Evolutionary conservation across 2,329 filamentous ascomycete species (phyloP).

Genomic region (Penicillium sp.): DNA sequence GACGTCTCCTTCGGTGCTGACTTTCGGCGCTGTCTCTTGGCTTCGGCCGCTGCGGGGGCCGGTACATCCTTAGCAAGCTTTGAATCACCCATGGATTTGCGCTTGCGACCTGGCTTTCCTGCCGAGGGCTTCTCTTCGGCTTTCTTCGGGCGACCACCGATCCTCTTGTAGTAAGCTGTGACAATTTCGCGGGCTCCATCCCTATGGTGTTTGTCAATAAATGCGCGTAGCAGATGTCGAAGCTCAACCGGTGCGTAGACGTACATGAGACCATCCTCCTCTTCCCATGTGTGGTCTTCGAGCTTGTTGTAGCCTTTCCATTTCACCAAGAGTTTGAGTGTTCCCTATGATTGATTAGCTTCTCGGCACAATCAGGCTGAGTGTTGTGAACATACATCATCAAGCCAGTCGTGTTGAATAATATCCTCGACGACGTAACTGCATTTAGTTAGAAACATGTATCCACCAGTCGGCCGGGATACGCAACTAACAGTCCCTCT

Average conservation of each 20-base stretch:
- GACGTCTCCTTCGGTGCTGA: conserved; percentile 24
- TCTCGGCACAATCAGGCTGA: background rate
- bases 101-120: conserved; percentile 28
- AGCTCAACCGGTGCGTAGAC: conserved; percentile 7
- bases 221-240: background rate
- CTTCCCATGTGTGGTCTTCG: conserved; percentile 48
- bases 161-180: conserved; percentile 41
- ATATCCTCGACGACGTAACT: conserved; percentile 47
- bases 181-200: conserved; percentile 43
- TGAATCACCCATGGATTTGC: conserved; percentile 36
- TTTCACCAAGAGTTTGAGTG: conserved; percentile 45
- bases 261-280: conserved; percentile 47
- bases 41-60: conserved; percentile 21
- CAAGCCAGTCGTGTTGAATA: conserved; percentile 37
- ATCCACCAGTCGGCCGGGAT: conserved; percentile 8
- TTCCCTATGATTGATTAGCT: conserved; percentile 34
- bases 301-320: conserved; percentile 49
- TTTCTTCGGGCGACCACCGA: conserved; percentile 45
- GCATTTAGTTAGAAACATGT: conserved; percentile 12
- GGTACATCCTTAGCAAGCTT: conserved; percentile 27
- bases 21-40: conserved; percentile 31
- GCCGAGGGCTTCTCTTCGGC: conserved; percentile 14
- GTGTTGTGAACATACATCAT: conserved; percentile 29
- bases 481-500: conserved; percentile 37
- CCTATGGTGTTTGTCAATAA: conserved; percentile 28